phyloP scores from a whole-genome alignment of 768 basidiomycete genomes.

The Suillus sp. region DNA sequence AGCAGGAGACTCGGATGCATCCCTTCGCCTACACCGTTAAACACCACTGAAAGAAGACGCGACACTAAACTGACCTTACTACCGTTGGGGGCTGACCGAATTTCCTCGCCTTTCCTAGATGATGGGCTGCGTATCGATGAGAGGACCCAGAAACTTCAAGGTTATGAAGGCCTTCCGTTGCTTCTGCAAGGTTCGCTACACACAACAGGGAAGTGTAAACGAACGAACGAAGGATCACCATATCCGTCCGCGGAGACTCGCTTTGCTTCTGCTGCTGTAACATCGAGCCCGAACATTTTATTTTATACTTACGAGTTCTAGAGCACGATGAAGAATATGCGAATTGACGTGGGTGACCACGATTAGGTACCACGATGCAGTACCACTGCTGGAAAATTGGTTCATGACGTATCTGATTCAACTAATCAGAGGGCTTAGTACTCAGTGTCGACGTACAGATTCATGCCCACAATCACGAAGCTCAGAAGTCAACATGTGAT shows the following conservation, averaged over 20 bases:
- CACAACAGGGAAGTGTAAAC: background rate
- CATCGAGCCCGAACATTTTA: background rate
- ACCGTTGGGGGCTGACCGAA: background rate
- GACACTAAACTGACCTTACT: background rate
- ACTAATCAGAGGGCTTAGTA: background rate
- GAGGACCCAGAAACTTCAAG: background rate
- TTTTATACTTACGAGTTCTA: background rate
- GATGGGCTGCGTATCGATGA: background rate
- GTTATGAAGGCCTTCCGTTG: background rate
- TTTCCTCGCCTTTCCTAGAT: background rate
- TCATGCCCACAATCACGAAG: background rate
- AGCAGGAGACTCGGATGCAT: background rate
- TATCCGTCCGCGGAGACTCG: background rate
- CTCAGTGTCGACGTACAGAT: background rate
- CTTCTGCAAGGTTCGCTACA: background rate
- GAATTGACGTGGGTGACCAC: background rate
- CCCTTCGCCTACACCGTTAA: background rate
- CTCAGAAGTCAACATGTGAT: background rate
- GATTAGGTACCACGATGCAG: background rate
- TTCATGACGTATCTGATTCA: background rate
- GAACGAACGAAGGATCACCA: background rate
- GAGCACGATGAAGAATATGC: background rate
- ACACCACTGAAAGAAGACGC: background rate
- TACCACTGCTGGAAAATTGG: background rate
- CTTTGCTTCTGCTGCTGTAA: background rate